Conservation (phyloP, 192 early-diverging fungal genomes). For the Haplosporangium gracile region DNA sequence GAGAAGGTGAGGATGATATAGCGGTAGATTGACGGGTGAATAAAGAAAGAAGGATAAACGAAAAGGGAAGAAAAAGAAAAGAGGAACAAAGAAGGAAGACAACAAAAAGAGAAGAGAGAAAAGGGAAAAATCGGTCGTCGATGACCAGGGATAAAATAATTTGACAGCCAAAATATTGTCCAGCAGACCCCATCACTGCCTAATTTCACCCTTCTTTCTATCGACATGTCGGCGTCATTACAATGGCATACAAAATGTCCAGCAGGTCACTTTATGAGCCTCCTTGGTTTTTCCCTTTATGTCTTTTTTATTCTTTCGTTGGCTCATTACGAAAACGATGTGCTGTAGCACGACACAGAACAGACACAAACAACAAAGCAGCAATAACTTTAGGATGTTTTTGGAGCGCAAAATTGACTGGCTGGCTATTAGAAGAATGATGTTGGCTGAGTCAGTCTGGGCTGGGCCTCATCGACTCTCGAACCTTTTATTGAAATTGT, state of each 20-base stretch:
- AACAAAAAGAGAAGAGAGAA: background rate
- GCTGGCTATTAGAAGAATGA: background rate
- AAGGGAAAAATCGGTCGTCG: background rate
- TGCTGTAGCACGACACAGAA: background rate
- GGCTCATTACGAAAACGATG: background rate
- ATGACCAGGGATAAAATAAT: background rate
- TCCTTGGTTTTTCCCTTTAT: background rate
- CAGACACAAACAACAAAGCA: background rate
- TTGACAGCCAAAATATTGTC: background rate
- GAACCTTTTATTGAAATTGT: background rate
- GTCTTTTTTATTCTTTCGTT: background rate
- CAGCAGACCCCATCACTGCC: background rate
- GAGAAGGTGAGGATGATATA: too few species aligned
- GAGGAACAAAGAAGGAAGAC: background rate
- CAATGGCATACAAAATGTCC: background rate
- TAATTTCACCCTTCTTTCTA: background rate
- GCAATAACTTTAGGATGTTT: background rate
- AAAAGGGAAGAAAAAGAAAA: background rate
- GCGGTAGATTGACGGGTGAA: background rate
- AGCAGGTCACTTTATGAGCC: constrained; percentile 2
- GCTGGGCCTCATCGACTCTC: background rate
- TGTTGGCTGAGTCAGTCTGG: constrained; percentile 1
- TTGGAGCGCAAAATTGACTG: background rate
- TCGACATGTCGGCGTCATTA: background rate
- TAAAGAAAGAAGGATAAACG: background rate